Evolutionary conservation across 768 basidiomycete genomes (phyloP), one percentile per base, ranked within the genome.

Genomic region (Russula lepida): DNA sequence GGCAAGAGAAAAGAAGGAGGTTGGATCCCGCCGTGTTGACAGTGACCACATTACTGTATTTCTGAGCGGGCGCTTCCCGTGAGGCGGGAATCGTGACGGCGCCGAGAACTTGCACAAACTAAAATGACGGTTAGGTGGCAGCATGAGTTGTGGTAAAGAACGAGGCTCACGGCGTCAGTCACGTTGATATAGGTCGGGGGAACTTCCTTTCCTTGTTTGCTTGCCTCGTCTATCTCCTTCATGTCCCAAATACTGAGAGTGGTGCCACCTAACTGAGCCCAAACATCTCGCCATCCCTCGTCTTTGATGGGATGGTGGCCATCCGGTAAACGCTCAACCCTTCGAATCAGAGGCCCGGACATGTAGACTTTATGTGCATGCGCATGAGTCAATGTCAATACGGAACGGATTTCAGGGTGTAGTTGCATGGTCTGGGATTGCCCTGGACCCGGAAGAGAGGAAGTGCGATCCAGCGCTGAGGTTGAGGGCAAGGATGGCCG

Each of bases 1-100:
- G 87, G 70, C 92, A 95, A 9, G 92, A 89, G 75, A 98, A 95
- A 3, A 95, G 74, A 33, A 94, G 75, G 48, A 94, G 78, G 71
- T 98, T 98, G 32, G 86, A 86, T 23, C 95, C 95, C 0, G 95
- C 95, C 6, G 91, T 95, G 71, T 95, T 99, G 66, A 99, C 78
- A 0, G 92, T 91, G 59, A 98, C 80, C 55, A 98, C 88, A 69
- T 92, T 89, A 0, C 77, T 77, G 67, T 84, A 89, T 65, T 83
- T 81, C 69, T 81, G 80, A 0, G 79, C 66, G 1, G 86, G 83
- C 1, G 75, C 64, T 12, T 71, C 76, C 0, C 76, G 70, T 0
- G 81, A 79, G 7, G 81, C 76, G 1, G 86, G 85, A 21, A 83
- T 76, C 0, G 87, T 86, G 15, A 92, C 79, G 0, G 87, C 81